Evolutionary conservation across 2,329 filamentous ascomycete species (phyloP).

Genomic region (Trichoderma semiorbis): DNA sequence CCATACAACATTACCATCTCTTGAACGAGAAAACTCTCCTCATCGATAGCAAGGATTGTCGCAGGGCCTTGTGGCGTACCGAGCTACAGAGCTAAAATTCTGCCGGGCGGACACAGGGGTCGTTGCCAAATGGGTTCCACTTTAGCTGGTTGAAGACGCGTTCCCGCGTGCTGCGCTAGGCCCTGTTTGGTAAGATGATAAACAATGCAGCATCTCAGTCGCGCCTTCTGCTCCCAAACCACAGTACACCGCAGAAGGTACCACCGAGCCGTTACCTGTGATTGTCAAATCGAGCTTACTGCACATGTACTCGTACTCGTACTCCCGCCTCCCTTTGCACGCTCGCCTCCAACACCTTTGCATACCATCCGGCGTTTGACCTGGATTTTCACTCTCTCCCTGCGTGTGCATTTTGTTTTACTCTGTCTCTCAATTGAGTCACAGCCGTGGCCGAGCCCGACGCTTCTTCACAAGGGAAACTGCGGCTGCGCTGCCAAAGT

Average conservation of each 20-base stretch:
- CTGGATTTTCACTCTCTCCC: constrained; percentile 9
- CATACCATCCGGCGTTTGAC: constrained; percentile 18
- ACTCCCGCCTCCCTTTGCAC: background rate
- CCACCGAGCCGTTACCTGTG: background rate
- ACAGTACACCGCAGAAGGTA: background rate
- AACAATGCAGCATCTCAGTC: constrained; percentile 35
- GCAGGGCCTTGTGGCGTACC: background rate
- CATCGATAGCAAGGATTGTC: background rate
- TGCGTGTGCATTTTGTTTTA: constrained; percentile 16
- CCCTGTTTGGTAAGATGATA: constrained; percentile 31
- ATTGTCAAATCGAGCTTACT: constrained; percentile 5
- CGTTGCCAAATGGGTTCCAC: constrained; percentile 5
- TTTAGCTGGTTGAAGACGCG: constrained; percentile 27
- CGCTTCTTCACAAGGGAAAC: background rate
- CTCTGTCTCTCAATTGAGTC: constrained; percentile 18
- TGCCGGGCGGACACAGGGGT: constrained; percentile 5
- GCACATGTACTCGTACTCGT: background rate
- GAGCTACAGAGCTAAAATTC: background rate
- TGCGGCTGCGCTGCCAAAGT: constrained; percentile 1
- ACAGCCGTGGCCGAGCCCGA: background rate
- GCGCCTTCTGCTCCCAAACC: constrained; percentile 10
- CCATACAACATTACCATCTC: background rate
- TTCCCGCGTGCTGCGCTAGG: constrained; percentile 32
- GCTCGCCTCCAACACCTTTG: background rate
- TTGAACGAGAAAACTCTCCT: background rate